Evolutionary conservation across 2,329 filamentous ascomycete genomes (phyloP).

Genomic region (Nigrospora osmanthi): DNA sequence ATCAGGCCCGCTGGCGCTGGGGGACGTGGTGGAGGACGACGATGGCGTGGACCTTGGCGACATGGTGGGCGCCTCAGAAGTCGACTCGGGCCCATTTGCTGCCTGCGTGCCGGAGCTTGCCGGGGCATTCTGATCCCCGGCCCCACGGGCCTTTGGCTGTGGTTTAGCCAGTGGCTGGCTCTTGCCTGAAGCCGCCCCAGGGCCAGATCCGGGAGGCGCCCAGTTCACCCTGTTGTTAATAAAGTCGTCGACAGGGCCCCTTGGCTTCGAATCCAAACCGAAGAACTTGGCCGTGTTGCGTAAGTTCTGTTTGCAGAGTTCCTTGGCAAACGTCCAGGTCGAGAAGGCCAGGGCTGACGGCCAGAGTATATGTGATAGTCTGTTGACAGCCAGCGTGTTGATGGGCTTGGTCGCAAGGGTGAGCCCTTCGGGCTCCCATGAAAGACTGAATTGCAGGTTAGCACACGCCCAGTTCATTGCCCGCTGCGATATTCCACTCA

Average conservation of each 20-base stretch:
- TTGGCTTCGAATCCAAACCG: constrained; percentile 27
- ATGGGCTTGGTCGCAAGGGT: constrained; percentile 20
- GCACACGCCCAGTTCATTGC: too few relatives aligned
- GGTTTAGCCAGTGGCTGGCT: constrained; percentile 15
- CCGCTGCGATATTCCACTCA: too few relatives aligned
- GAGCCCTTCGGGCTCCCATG: constrained; percentile 3
- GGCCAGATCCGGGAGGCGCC: constrained; percentile 5
- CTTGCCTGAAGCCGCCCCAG: constrained; percentile 1
- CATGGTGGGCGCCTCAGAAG: neutral
- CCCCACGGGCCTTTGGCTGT: neutral
- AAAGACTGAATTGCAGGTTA: too few relatives aligned
- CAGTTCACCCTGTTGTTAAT: constrained; percentile 15
- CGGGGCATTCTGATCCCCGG: constrained; percentile 10
- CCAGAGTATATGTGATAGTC: constrained; percentile 25
- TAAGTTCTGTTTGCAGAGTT: constrained; percentile 36
- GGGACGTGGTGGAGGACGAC: constrained; percentile 10
- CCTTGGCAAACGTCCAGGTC: constrained; percentile 42
- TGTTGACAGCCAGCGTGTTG: constrained; percentile 34
- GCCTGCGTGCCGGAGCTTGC: constrained; percentile 4
- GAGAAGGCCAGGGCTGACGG: constrained; percentile 44
- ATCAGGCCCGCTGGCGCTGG: constrained; percentile 5
- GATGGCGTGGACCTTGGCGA: neutral
- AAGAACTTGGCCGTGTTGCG: constrained; percentile 34
- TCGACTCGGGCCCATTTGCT: neutral
- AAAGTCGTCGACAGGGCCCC: constrained; percentile 15